These are phyloP conservation scores for Aphanomyces cochlioides DNA, from an alignment of 352 stramenopile species.

Conservation along the genomic window DNA sequence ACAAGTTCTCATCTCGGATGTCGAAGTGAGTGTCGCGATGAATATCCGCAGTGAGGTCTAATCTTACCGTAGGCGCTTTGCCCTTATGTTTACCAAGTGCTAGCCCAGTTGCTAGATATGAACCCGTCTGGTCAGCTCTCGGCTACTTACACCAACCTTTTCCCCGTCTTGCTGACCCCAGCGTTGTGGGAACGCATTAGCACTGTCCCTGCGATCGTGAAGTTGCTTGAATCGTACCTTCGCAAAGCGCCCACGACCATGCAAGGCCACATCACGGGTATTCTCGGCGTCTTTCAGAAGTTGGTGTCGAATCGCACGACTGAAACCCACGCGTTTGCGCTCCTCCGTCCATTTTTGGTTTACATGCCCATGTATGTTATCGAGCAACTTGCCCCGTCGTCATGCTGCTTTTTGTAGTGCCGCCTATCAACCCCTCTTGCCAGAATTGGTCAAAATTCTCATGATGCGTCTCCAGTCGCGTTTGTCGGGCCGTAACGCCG, in stretches of 20 bases:
- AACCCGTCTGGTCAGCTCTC: conserved; percentile 75
- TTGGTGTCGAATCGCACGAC: conserved; percentile 92
- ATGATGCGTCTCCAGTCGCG: conserved; percentile 91
- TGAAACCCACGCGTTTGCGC: conserved; percentile 90
- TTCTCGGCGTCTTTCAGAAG: conserved; percentile 99
- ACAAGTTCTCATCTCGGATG: conserved; percentile 95
- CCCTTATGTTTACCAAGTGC: conserved; percentile 99
- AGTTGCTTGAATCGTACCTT: conserved; percentile 97
- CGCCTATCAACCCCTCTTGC: conserved; percentile 72
- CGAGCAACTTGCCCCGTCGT: neutral
- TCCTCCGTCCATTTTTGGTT: conserved; percentile 88
- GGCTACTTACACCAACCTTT: conserved; percentile 93
- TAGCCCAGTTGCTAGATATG: conserved; percentile 97
- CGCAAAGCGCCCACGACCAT: conserved; percentile 89
- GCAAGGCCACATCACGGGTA: conserved; percentile 65
- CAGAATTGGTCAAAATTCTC: conserved; percentile 92
- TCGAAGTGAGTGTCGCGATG: conserved; percentile 48
- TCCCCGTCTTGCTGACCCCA: conserved; percentile 91
- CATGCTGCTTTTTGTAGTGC: conserved; percentile 26
- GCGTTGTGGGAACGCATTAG: conserved; percentile 94
- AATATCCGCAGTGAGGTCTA: neutral
- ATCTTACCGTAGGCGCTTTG: conserved; percentile 47
- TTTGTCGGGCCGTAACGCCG: conserved; percentile 85
- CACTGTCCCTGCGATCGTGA: conserved; percentile 96
- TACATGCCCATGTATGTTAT: conserved; percentile 71